A percentile compares a stretch with the other conserved stretches of the same genome.
These are phyloP conservation scores for Phytophthora litchii DNA, from an alignment of 352 stramenopile genomes.

Conservation along the genomic window DNA sequence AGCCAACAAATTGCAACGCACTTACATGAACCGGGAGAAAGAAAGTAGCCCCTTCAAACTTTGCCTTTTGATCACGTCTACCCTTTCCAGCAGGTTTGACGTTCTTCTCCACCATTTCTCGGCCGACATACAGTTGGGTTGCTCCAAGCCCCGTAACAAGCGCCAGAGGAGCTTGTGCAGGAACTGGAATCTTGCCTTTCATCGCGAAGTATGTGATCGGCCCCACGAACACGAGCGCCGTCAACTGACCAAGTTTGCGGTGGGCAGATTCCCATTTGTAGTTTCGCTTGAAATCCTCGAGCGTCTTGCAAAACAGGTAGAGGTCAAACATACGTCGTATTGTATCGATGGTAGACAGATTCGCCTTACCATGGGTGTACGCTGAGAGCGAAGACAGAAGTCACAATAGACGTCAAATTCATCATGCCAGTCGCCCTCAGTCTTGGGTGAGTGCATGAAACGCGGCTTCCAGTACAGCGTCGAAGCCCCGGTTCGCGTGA, in stretches of 20 bases:
- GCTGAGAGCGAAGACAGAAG: constrained; percentile 95
- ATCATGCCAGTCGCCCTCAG: constrained; percentile 87
- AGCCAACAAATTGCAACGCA: background rate
- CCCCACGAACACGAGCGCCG: constrained; percentile 90
- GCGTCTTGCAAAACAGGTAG: constrained; percentile 50
- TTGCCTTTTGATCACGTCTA: constrained; percentile 18
- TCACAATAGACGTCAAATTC: constrained; percentile 96
- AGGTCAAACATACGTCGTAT: background rate
- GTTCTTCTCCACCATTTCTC: constrained; percentile 53
- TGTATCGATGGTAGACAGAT: background rate
- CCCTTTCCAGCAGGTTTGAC: constrained; percentile 32
- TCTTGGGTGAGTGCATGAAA: constrained; percentile 83
- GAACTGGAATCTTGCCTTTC: constrained; percentile 66
- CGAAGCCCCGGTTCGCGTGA: constrained; percentile 95
- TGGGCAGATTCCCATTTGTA: constrained; percentile 93
- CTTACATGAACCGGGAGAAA: constrained; percentile 56
- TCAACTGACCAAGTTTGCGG: constrained; percentile 92
- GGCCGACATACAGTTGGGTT: constrained; percentile 58
- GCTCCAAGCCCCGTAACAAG: constrained; percentile 47
- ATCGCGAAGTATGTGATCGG: constrained; percentile 92
- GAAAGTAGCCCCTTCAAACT: constrained; percentile 43
- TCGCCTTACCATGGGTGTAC: constrained; percentile 60
- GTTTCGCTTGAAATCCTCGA: constrained; percentile 97
- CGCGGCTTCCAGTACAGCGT: constrained; percentile 96
- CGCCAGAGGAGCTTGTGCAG: constrained; percentile 51